Evolutionary conservation across 345 rosid species (phyloP).

Genomic region (Boechera retrofracta): DNA sequence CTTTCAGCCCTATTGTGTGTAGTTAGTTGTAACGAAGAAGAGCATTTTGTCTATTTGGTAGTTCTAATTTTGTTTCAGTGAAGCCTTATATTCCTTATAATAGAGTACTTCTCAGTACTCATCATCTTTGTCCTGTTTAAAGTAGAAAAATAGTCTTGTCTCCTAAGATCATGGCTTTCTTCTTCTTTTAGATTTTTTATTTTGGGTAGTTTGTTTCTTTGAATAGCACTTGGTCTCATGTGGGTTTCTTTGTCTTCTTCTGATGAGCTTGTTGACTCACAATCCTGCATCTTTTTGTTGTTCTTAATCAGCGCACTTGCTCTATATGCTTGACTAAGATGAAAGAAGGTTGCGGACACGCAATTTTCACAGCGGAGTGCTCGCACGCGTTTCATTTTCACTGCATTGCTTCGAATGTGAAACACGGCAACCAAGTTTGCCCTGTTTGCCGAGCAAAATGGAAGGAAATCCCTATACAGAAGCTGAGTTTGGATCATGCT

Average conservation of each 20-base stretch:
- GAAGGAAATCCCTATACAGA: conserved; percentile 81
- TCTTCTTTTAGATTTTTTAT: neutral
- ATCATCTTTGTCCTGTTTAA: too few species aligned
- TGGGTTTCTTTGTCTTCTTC: neutral
- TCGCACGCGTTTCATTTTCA: conserved; percentile 88
- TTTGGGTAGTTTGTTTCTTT: neutral
- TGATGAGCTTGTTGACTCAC: conserved; percentile 9
- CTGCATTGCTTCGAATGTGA: conserved; percentile 80
- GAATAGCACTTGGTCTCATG: conserved; percentile 11
- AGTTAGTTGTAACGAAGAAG: conserved; percentile 16
- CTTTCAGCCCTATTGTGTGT: neutral
- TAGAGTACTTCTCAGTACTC: neutral
- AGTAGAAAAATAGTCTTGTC: too few species aligned
- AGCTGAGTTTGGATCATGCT: conserved; percentile 41
- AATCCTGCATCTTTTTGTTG: neutral
- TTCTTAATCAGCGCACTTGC: conserved; percentile 63
- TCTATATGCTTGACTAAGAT: conserved; percentile 79
- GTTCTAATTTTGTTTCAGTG: neutral
- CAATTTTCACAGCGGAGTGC: conserved; percentile 88
- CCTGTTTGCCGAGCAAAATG: conserved; percentile 85
- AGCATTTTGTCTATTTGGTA: neutral
- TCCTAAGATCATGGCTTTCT: neutral
- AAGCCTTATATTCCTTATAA: neutral
- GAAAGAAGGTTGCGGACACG: conserved; percentile 78
- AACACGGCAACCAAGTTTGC: conserved; percentile 77